Evolutionary conservation across 2,329 filamentous ascomycete species (phyloP).

Genomic region (Stagonosporopsis tanaceti): DNA sequence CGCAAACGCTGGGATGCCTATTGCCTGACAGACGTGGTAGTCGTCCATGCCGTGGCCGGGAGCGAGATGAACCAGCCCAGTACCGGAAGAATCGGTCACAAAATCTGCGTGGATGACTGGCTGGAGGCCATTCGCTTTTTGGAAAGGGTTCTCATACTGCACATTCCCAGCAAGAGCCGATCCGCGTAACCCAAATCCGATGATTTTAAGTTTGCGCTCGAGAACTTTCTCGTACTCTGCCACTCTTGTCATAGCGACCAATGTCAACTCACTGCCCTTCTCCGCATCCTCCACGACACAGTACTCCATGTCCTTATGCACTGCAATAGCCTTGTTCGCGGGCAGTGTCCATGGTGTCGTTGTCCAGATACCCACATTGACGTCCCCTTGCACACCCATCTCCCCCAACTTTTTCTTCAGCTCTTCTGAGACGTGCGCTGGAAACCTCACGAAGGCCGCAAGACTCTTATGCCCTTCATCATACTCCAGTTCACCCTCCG

Average conservation of each 20-base stretch:
- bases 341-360: conserved; percentile 98
- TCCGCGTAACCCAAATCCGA: conserved; percentile 68
- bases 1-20: conserved; percentile 76
- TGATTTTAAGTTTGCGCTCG: conserved; percentile 52
- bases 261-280: conserved; percentile 62
- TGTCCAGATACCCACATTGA: conserved; percentile 95
- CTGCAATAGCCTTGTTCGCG: conserved; percentile 87
- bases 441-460: conserved; percentile 82
- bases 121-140: conserved; percentile 66
- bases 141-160: conserved; percentile 75
- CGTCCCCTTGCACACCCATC: conserved; percentile 20
- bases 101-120: conserved; percentile 85
- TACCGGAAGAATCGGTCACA: conserved; percentile 88
- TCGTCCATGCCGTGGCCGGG: conserved; percentile 97
- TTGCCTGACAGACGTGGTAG: conserved; percentile 78
- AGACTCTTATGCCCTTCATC: conserved; percentile 75
- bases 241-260: conserved; percentile 77
- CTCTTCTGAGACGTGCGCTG: conserved; percentile 61
- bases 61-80: conserved; percentile 92
- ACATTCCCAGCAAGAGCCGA: conserved; percentile 68
- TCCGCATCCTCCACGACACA: conserved; percentile 62
- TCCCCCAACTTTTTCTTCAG: conserved; percentile 44
- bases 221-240: conserved; percentile 56
- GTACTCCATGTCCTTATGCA: conserved; percentile 79
- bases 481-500: conserved; percentile 86